Conservation (phyloP, 1,284 basidiomycete genomes). For the Chalciporus sp. region DNA sequence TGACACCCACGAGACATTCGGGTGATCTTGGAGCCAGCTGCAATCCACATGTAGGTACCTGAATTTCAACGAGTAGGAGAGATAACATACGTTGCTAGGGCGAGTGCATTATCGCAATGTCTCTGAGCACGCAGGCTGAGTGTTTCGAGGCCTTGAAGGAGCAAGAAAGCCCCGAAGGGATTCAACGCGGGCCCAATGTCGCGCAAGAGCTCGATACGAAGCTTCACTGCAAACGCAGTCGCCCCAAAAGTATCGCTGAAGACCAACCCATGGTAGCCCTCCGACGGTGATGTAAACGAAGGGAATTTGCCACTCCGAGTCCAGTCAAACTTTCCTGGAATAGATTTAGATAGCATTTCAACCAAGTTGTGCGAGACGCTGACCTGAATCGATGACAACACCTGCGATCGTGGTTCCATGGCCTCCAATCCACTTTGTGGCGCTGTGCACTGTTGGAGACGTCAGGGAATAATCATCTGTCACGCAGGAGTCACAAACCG, state of each 20-base stretch:
- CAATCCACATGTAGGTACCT: slow-evolving; percentile 22
- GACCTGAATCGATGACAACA: slow-evolving; percentile 77
- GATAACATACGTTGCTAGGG: slow-evolving; percentile 59
- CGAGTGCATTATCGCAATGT: slow-evolving; percentile 76
- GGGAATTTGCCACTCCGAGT: slow-evolving; percentile 76
- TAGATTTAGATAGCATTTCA: not conserved
- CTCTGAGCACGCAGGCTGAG: slow-evolving; percentile 78
- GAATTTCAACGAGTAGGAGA: not conserved
- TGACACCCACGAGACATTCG: slow-evolving; percentile 78
- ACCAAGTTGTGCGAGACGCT: too few species aligned
- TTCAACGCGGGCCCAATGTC: slow-evolving; percentile 79
- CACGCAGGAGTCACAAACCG: slow-evolving; percentile 37
- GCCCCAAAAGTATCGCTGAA: slow-evolving; percentile 78
- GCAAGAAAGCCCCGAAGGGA: slow-evolving; percentile 84
- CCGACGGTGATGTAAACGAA: slow-evolving; percentile 78
- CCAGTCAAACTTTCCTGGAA: slow-evolving; percentile 84
- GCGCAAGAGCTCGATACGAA: slow-evolving; percentile 75
- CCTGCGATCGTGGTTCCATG: slow-evolving; percentile 90
- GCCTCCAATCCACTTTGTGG: slow-evolving; percentile 92
- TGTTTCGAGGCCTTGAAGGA: slow-evolving; percentile 88
- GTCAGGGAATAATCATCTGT: not conserved
- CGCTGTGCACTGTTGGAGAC: slow-evolving; percentile 64
- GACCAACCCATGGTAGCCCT: slow-evolving; percentile 82
- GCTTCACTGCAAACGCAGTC: slow-evolving; percentile 73
- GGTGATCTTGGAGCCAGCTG: slow-evolving; percentile 70